These are phyloP conservation scores for Zostera marina DNA, from an alignment of 116 monocot species.

Conservation along the genomic window DNA sequence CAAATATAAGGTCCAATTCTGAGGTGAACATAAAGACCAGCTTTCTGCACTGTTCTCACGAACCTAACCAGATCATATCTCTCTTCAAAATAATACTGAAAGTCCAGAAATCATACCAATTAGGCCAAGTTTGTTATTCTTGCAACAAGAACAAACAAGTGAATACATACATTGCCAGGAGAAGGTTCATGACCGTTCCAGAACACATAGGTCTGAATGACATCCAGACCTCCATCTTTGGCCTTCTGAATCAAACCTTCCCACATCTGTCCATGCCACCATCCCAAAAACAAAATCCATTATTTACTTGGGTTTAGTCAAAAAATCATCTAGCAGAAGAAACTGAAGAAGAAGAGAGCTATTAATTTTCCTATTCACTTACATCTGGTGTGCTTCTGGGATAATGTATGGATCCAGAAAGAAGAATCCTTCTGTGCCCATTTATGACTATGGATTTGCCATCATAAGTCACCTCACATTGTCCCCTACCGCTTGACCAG, in stretches of 20 bases:
- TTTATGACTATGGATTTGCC: slow-evolving; percentile 23
- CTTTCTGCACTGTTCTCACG: slow-evolving; percentile 28
- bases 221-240: slow-evolving; percentile 81
- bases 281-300: background rate
- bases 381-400: slow-evolving; percentile 38
- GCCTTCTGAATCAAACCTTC: slow-evolving; percentile 63
- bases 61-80: slow-evolving; percentile 40
- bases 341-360: background rate
- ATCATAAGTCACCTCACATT: slow-evolving; percentile 26
- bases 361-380: background rate
- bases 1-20: slow-evolving; percentile 70
- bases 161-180: slow-evolving; percentile 57
- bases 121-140: background rate
- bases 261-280: slow-evolving; percentile 27
- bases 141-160: background rate
- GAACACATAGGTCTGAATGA: slow-evolving; percentile 75
- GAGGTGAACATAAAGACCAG: slow-evolving; percentile 42
- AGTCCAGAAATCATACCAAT: background rate
- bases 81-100: slow-evolving; percentile 34
- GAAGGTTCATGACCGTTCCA: slow-evolving; percentile 91
- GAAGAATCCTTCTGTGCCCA: slow-evolving; percentile 29
- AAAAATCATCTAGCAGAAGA: background rate
- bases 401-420: slow-evolving; percentile 42
- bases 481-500: background rate
- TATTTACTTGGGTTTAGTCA: background rate